A percentile compares a stretch with the other conserved stretches of the same genome.
phyloP scores from a whole-genome alignment of 1,284 basidiomycete genomes.

The Apiotrichum laibachii region DNA sequence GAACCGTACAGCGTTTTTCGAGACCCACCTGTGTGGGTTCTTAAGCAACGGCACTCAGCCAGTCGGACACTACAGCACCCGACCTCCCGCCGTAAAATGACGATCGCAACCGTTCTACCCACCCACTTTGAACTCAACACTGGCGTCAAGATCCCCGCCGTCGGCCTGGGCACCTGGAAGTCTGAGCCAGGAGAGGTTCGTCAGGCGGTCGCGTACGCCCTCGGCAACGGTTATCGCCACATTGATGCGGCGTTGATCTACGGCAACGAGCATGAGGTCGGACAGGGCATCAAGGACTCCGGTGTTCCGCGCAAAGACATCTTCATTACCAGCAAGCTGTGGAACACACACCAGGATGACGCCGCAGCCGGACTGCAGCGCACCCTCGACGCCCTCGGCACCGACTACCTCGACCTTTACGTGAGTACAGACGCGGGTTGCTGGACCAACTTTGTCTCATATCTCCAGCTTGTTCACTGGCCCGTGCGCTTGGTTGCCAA shows the following conservation, averaged over 20 bases:
- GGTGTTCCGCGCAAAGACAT: slow-evolving; percentile 75
- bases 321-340: slow-evolving; percentile 70
- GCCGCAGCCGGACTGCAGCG: slow-evolving; percentile 4
- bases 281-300: slow-evolving; percentile 64
- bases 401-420: slow-evolving; percentile 69
- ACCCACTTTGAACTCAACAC: slow-evolving; percentile 12
- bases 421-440: no score
- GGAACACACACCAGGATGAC: slow-evolving; percentile 13
- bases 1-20: no score
- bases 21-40: no score
- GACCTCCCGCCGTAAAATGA: not conserved
- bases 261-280: slow-evolving; percentile 69
- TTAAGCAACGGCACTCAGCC: no score
- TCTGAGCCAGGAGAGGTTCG: slow-evolving; percentile 17
- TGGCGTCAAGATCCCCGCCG: slow-evolving; percentile 14
- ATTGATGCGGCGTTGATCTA: slow-evolving; percentile 73
- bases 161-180: slow-evolving; percentile 21
- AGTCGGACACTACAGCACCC: no score
- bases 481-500: slow-evolving; percentile 1
- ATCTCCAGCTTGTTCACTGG: slow-evolving; percentile 61
- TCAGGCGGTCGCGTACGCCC: slow-evolving; percentile 27
- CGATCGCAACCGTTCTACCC: not conserved
- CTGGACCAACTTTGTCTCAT: no score
- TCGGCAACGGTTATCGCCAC: slow-evolving; percentile 58
- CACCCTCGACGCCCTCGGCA: slow-evolving; percentile 61